Percentiles rank a stretch among this genome's conserved stretches.
Evolutionary conservation across 192 early-diverging fungal genomes (phyloP).

Genomic region (Funneliformis geosporum): DNA sequence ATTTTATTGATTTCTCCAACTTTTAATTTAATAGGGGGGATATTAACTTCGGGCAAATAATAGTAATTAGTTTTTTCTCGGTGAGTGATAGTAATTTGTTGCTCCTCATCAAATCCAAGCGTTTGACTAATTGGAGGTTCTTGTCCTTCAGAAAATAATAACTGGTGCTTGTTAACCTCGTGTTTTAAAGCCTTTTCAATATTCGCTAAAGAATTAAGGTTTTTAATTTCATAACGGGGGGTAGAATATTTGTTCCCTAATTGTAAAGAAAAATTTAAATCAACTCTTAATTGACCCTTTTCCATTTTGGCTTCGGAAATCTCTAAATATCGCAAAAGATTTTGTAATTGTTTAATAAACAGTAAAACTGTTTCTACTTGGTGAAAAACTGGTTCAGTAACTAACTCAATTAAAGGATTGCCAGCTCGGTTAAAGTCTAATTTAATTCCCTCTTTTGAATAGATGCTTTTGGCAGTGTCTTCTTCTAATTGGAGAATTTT

Average conservation of each 20-base stretch:
- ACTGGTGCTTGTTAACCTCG: neutral
- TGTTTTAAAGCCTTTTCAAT: slow-evolving; percentile 4
- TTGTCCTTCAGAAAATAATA: slow-evolving; percentile 9
- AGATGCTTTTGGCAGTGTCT: slow-evolving; percentile 18
- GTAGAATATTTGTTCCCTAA: slow-evolving; percentile 4
- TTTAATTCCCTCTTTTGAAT: neutral
- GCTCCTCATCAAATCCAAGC: neutral
- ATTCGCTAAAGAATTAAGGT: slow-evolving; percentile 1
- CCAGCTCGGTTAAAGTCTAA: slow-evolving; percentile 18
- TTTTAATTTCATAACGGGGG: slow-evolving; percentile 11
- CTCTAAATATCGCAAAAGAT: slow-evolving; percentile 14
- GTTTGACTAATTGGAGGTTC: neutral
- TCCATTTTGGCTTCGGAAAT: slow-evolving; percentile 23
- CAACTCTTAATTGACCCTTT: neutral
- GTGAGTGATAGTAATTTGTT: slow-evolving; percentile 9
- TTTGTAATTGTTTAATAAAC: slow-evolving; percentile 6
- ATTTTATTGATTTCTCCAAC: too few species aligned
- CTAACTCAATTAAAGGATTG: slow-evolving; percentile 10
- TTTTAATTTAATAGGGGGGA: slow-evolving; percentile 1
- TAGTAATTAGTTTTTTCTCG: slow-evolving; percentile 3
- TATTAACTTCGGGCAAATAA: slow-evolving; percentile 15
- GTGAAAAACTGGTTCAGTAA: slow-evolving; percentile 5
- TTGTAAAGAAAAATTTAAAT: slow-evolving; percentile 17
- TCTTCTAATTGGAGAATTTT: slow-evolving; percentile 16
- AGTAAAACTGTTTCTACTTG: slow-evolving; percentile 17